Evolutionary conservation across 2,329 filamentous ascomycete genomes (phyloP), one percentile per base, ranked within the genome.

Genomic region (Aureobasidium sp.): DNA sequence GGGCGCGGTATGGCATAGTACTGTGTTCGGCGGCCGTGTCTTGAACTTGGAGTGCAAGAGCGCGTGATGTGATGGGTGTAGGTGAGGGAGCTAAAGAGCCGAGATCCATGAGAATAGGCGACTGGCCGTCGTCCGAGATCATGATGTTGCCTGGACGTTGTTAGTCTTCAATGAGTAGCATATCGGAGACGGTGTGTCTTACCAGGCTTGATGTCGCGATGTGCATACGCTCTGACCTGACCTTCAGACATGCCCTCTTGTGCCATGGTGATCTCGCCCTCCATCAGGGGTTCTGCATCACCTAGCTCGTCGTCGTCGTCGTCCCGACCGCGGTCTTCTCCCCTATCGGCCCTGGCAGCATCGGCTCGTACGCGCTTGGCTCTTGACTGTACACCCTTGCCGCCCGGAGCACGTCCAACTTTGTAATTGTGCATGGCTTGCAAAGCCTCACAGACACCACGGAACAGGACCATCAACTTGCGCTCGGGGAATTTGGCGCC

Each of bases 1-100:
- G 94, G 1, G 94, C 94, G 63, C 94, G 91, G 77, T 99, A 99
- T 0, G 94, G 92, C 93, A 99, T 97, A 42, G 94, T 99, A 66
- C 87, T 93, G 79, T 97, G 93, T 74, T 99, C 94, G 60, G 93
- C 94, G 27, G 94, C 94, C 44, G 85, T 89, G 74, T 99, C 94
- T 77, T 97, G 94, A 39, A 96, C 89, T 59, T 92, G 90, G 51
- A 99, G 85, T 48, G 94, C 94, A 59, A 95, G 82, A 3, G 91
- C 95, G 64, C 93, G 87, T 21, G 90, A 94, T 5, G 93, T 96
- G 67, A 97, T 93, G 30, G 90, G 85, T 61, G 91, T 90, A 1
- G 94, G 94, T 2, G 90, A 91, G 21, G 89, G 89, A 44, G 91
- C 88, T 61, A 99, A 81, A 62, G 91, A 97, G 65, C 94, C 94